Conservation (phyloP, 345 rosid genomes). For the Eucalyptus shirleyi region DNA sequence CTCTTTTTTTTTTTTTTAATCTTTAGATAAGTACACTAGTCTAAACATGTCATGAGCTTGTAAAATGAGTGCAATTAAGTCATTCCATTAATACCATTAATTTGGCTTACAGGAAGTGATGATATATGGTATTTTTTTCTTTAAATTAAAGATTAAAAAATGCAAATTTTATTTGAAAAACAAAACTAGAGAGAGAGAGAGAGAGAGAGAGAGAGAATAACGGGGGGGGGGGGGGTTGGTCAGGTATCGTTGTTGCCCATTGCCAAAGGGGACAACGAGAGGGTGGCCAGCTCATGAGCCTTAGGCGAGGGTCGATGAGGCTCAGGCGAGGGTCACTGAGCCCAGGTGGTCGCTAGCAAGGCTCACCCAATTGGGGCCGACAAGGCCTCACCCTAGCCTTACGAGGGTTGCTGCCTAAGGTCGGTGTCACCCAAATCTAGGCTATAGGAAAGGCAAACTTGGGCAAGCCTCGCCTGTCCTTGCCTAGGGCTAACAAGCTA, state of each 20-base stretch:
- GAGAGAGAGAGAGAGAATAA: too few relatives aligned
- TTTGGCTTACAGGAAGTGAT: not conserved
- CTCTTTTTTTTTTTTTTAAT: not conserved
- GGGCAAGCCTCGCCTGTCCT: fast-evolving
- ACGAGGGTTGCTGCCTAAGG: not conserved
- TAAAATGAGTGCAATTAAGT: not conserved
- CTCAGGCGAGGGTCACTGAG: fast-evolving
- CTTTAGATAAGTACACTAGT: not conserved
- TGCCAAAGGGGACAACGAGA: fast-evolving
- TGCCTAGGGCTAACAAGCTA: too few relatives aligned
- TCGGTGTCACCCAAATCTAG: not conserved
- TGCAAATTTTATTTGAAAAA: not conserved
- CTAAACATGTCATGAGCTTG: not conserved
- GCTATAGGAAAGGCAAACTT: not conserved
- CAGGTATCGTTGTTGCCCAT: fast-evolving
- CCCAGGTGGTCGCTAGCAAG: not conserved
- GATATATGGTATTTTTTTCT: not conserved
- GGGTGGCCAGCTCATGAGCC: fast-evolving
- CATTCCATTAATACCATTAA: not conserved
- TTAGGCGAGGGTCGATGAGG: not conserved
- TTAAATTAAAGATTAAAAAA: too few relatives aligned
- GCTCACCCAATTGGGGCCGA: not conserved
- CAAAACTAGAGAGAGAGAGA: too few relatives aligned
- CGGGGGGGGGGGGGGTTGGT: not conserved
- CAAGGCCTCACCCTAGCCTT: not conserved